Percentiles rank a stretch among this genome's conserved stretches.
phyloP scores from a whole-genome alignment of 116 monocot genomes.

The Cymodocea nodosa region DNA sequence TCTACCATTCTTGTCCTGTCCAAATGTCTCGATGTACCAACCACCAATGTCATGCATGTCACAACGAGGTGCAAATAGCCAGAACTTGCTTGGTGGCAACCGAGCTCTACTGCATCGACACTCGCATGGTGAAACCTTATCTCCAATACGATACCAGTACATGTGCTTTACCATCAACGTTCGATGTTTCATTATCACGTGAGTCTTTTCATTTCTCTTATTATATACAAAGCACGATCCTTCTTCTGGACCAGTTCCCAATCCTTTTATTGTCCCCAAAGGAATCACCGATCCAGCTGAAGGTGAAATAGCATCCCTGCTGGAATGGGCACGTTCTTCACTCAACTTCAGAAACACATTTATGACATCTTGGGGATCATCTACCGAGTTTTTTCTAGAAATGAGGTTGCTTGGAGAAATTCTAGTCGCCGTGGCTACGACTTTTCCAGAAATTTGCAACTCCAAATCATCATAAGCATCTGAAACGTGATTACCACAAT shows the following conservation, averaged over 20 bases:
- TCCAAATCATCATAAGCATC: slow-evolving; percentile 71
- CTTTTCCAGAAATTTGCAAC: slow-evolving; percentile 56
- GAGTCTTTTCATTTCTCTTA: slow-evolving; percentile 52
- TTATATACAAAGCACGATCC: slow-evolving; percentile 73
- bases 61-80: slow-evolving; percentile 91
- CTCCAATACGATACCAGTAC: slow-evolving; percentile 79
- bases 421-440: slow-evolving; percentile 77
- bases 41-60: slow-evolving; percentile 91
- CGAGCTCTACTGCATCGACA: slow-evolving; percentile 84
- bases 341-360: slow-evolving; percentile 47
- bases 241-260: slow-evolving; percentile 74
- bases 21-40: slow-evolving; percentile 99
- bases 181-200: slow-evolving; percentile 83
- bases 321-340: slow-evolving; percentile 8
- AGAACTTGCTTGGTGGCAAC: slow-evolving; percentile 95
- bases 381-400: slow-evolving; percentile 5
- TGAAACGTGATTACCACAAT: slow-evolving; percentile 7
- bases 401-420: slow-evolving; percentile 19
- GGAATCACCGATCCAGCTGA: slow-evolving; percentile 18
- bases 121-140: slow-evolving; percentile 65
- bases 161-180: slow-evolving; percentile 96
- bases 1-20: slow-evolving; percentile 57
- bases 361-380: slow-evolving; percentile 52
- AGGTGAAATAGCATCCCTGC: slow-evolving; percentile 3
- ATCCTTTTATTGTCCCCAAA: slow-evolving; percentile 70